phyloP scores from a whole-genome alignment of 108 stramenopile genomes.

The Discostella stelligeroides region DNA sequence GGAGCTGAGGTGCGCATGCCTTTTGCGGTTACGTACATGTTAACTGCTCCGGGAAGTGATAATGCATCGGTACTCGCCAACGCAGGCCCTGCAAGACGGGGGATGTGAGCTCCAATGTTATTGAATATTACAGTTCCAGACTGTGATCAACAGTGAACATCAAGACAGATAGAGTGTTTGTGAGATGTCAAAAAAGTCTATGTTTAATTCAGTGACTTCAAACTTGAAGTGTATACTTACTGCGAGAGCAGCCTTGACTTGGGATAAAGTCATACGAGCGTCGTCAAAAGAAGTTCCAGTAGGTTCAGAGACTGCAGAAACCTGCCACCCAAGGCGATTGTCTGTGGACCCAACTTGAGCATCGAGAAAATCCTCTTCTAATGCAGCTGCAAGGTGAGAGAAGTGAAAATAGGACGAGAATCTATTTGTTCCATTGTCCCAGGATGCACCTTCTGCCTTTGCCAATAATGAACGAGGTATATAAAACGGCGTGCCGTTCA shows the following conservation, averaged over 20 bases:
- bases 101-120: conserved; percentile 81
- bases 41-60: conserved; percentile 76
- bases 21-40: conserved; percentile 86
- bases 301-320: conserved; percentile 68
- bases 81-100: conserved; percentile 76
- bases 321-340: conserved; percentile 80
- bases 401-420: conserved; percentile 67
- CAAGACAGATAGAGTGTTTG: neutral
- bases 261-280: conserved; percentile 75
- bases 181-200: too few species aligned
- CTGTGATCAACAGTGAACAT: neutral
- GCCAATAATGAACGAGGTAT: conserved; percentile 50
- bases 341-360: conserved; percentile 78
- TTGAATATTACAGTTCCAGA: conserved; percentile 86
- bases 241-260: conserved; percentile 67
- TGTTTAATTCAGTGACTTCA: neutral
- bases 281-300: conserved; percentile 78
- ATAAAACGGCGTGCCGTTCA: conserved; percentile 68
- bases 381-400: conserved; percentile 65
- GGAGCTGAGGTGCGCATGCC: conserved; percentile 85
- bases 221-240: conserved; percentile 20
- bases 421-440: conserved; percentile 7
- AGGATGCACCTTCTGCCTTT: conserved; percentile 20
- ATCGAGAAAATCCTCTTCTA: conserved; percentile 83
- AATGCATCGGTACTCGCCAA: conserved; percentile 83